phyloP scores from a whole-genome alignment of 371 early-diverging fungal genomes.

The Mortierella sp. region DNA sequence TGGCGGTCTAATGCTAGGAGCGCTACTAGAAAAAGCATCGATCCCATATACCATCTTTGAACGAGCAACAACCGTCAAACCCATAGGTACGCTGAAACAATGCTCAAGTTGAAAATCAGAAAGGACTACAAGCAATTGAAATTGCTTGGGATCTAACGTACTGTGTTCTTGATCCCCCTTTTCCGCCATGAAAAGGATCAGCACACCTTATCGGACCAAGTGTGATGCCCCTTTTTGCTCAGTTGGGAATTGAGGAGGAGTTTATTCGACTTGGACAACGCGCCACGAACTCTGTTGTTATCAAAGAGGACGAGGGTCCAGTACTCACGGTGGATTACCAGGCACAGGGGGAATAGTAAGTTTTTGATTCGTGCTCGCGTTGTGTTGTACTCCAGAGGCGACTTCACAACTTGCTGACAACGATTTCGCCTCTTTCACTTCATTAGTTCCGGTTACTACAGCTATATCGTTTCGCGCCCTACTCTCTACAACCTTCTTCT shows the following conservation, averaged over 20 bases:
- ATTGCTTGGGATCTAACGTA: too few species aligned
- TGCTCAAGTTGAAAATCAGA: too few species aligned
- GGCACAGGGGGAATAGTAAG: not conserved
- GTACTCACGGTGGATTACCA: not conserved
- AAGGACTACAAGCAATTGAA: too few species aligned
- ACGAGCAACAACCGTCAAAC: not conserved
- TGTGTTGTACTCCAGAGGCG: too few species aligned
- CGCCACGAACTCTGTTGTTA: not conserved
- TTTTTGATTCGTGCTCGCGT: not conserved
- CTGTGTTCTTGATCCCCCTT: not conserved
- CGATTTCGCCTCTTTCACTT: not conserved
- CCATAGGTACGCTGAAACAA: not conserved
- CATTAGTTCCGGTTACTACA: not conserved
- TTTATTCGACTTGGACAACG: not conserved
- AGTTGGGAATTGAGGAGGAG: not conserved
- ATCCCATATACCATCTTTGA: conserved; percentile 16
- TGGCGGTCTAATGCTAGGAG: conserved; percentile 10
- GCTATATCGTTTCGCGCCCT: not conserved
- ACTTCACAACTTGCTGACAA: fast-evolving
- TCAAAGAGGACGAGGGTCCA: not conserved
- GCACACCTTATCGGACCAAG: not conserved
- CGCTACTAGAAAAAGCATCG: conserved; percentile 5
- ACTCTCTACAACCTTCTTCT: conserved; percentile 2
- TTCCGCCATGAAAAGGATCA: not conserved
- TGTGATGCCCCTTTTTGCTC: not conserved